phyloP scores from a whole-genome alignment of 108 stramenopile genomes.

The Chaetoceros tenuissimus region DNA sequence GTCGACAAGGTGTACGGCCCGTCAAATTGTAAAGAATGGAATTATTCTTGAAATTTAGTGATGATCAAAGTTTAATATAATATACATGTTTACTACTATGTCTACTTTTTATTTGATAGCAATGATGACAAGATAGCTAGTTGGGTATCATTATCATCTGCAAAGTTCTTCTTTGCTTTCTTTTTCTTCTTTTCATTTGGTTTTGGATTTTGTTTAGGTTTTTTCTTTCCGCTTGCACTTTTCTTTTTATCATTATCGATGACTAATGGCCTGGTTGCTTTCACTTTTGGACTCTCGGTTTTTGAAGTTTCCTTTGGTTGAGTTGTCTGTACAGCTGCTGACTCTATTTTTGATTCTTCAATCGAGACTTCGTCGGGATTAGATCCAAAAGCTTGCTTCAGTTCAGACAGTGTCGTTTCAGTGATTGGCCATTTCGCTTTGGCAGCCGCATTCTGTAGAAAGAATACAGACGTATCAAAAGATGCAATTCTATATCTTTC shows the following conservation, averaged over 20 bases:
- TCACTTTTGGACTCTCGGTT: background rate
- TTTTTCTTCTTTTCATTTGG: background rate
- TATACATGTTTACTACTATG: too few relatives aligned
- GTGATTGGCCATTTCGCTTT: slow-evolving; percentile 37
- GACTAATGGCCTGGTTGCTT: background rate
- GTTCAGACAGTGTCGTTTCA: slow-evolving; percentile 14
- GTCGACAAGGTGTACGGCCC: too few relatives aligned
- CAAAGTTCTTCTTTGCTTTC: background rate
- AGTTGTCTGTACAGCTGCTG: too few relatives aligned
- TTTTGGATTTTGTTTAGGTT: background rate
- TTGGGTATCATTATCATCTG: background rate
- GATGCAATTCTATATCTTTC: slow-evolving; percentile 61
- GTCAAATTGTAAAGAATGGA: too few relatives aligned
- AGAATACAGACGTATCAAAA: slow-evolving; percentile 77
- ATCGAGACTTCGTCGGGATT: background rate
- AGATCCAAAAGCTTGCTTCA: slow-evolving; percentile 34
- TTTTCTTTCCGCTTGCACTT: background rate
- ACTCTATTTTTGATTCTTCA: background rate
- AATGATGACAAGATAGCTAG: background rate
- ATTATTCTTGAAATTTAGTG: too few relatives aligned
- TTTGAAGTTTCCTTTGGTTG: background rate
- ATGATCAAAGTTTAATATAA: background rate
- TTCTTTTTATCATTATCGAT: background rate
- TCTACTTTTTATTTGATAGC: too few relatives aligned
- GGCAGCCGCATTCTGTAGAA: slow-evolving; percentile 62